Conservation (phyloP, 805 yeast species). For the Metschnikowia reukaufii region DNA sequence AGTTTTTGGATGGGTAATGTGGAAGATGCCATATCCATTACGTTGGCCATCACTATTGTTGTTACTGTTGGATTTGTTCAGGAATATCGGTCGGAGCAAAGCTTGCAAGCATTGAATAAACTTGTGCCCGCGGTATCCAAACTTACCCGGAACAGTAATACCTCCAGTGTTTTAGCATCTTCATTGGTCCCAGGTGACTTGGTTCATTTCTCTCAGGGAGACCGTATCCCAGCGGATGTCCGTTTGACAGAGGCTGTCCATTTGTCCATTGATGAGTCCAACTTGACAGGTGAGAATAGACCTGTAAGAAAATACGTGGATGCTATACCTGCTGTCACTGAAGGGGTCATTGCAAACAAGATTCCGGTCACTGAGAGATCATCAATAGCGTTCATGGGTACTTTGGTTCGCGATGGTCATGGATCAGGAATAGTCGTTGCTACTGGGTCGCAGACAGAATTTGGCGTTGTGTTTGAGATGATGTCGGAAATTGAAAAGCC, state of each 20-base stretch:
- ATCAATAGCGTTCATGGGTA: constrained; percentile 94
- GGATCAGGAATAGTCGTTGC: constrained; percentile 93
- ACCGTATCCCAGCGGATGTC: constrained; percentile 93
- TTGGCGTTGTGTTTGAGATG: constrained; percentile 94
- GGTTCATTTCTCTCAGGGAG: constrained; percentile 88
- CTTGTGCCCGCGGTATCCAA: constrained; percentile 97
- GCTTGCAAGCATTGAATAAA: constrained; percentile 87
- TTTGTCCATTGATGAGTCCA: constrained; percentile 86
- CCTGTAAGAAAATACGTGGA: constrained; percentile 72
- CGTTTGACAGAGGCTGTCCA: constrained; percentile 78
- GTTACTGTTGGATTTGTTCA: constrained; percentile 97
- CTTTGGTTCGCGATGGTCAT: constrained; percentile 93
- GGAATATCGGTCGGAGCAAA: constrained; percentile 93
- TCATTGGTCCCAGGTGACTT: constrained; percentile 94
- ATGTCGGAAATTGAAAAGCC: constrained; percentile 95
- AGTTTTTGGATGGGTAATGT: constrained; percentile 92
- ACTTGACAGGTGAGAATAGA: constrained; percentile 90
- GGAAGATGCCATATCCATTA: constrained; percentile 93
- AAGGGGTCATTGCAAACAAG: constrained; percentile 25
- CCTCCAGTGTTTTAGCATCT: constrained; percentile 81
- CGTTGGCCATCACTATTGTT: constrained; percentile 88
- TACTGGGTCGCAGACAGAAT: constrained; percentile 85
- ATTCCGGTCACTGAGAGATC: constrained; percentile 67
- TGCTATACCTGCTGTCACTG: constrained; percentile 28
- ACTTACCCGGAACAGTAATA: constrained; percentile 75